Evolutionary conservation across 306 rosid genomes (phyloP), one percentile per base, ranked within the genome.

Genomic region (Senna siamea): DNA sequence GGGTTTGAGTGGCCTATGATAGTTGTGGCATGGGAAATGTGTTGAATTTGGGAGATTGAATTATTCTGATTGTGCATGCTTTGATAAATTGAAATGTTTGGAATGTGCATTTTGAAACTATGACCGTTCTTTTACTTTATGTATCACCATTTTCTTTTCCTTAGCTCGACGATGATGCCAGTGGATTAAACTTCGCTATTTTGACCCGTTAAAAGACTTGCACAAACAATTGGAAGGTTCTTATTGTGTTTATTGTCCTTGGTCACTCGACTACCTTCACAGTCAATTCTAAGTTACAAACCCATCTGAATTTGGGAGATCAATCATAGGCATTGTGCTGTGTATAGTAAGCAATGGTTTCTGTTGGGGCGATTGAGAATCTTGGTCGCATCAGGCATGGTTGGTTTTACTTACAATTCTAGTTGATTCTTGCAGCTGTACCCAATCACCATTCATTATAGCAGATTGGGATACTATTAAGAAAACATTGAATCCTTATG

Each of bases 11-110:
- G 44, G 37, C 60, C 43, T 32, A 6, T 70, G 56, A 48, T 64
- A 71, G 62, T 69, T 74, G 63, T 64, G 83, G n/a, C 32, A 32
- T 38, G 72, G 56, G 64, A 37, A 62, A 44, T 74, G 51, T 52
- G 63, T 47, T 15, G 19, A 13, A 60, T 74, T 77, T 37, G 22
- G 14, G 80, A 12, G 52, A 70, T 55, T 54, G 60, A 70, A 38
- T 70, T 53, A 30, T 23, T 69, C 22, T 22, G 18, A 18, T 35
- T 56, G 26, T 35, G 32, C 8, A 34, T 34, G 62, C 20, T 18
- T 53, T 5, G 69, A 13, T 46, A 2, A 26, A 34, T 64, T 73
- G 41, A 7, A 62, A 47, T 26, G 59, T 82, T 53, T 23, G 20
- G 11, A 55, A 17, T 18, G 9, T 76, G 69, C 59, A 48, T 84